Base-by-base conservation (phyloP, 768 basidiomycete species). In the Tulasnella sp. region DNA sequence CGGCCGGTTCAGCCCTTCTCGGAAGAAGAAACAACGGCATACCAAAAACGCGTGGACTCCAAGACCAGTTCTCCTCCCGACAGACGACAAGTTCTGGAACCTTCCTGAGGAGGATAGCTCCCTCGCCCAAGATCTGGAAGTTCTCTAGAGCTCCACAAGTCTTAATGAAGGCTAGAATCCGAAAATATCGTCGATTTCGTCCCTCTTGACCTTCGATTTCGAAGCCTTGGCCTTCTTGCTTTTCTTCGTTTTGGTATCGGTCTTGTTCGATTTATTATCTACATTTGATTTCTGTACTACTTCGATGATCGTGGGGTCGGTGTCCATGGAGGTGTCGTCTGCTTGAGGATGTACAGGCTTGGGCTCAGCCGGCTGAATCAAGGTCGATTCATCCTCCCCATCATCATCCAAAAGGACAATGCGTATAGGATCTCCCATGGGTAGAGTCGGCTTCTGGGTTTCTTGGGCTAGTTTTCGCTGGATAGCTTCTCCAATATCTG, bases 171-270 rank as follows among this genome's bases (percentile, higher is more conserved):
- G 25, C 40, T 39, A 74, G 49, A 64, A 74, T 17, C 54, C 73
- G 31, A 74, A 74, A 31, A 74, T 74, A 12, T 74, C 73, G 54
- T 74, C 73, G 31, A 74, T 58, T 52, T 74, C 73, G 54, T 74
- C 54, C 17, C 45, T 12, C 34, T 25, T 25, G 14, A 12, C n/a
- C n/a, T 19, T 14, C n/a, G 29, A n/a, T 31, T 72, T 72, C 37
- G 29, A 9, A 3, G n/a, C 2, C 34, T 72, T 72, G 31, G 49
- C 31, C 37, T 67, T 74, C 36, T 54, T 29, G 29, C 25, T 15
- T 39, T 74, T 74, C 54, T 52, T 52, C 54, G 22, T 6, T 38
- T 58, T 37, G 54, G 3, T 52, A 19, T 74, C 36, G 14, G 42
- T 52, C 34, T 31, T 25, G 3, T 42, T 45, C 15, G 39, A 19